Base-by-base conservation (phyloP, 2,329 filamentous ascomycete genomes). In the Cytospora schulzeri region DNA sequence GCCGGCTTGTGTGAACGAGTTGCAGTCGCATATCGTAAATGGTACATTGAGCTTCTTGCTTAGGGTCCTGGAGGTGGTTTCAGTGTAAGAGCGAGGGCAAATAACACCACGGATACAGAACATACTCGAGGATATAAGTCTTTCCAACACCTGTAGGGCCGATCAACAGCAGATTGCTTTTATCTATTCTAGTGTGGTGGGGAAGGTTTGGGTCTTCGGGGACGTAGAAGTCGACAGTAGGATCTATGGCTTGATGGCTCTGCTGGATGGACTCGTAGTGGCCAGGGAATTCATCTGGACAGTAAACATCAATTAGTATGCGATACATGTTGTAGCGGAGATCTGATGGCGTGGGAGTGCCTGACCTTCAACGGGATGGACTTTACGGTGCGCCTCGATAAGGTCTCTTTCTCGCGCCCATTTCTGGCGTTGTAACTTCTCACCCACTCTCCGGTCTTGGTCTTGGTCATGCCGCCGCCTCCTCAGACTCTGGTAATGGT, bases 131-230 rank as follows among this genome's bases (percentile, higher is more conserved):
- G 79, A 99, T 98, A 67, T 98, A 88, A 0, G 95, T 99, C 79
- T 99, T 99, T 17, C 95, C 95, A 7, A 97, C 93, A 2, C 95
- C 95, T 0, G 93, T 97, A 0, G 95, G 95, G 0, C 95, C 95
- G 29, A 98, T 85, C 60, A 98, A 80, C 51, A 99, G 81, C 50
- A 99, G 84, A 74, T 99, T 99, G 71, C 93, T 97, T 79, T 99
- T 99, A 76, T 97, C 93, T 67, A 99, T 89, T 70, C 91, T 92
- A 70, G 96, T 80, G 29, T 79, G 79, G 14, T 80, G 76, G 1
- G 79, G 75, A 4, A 74, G 68, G 4, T 71, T 71, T 19, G 76
- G 69, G 55, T 85, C 83, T 58, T 87, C 84, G 3, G 78, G 75
- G 29, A 79, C 74, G 66, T 83, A 83, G 31, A 85, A 79, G 26